Percentiles rank a stretch among this genome's conserved stretches.
Evolutionary conservation across 208 protist species (phyloP).

Genomic region (Leishmania guyanensis): DNA sequence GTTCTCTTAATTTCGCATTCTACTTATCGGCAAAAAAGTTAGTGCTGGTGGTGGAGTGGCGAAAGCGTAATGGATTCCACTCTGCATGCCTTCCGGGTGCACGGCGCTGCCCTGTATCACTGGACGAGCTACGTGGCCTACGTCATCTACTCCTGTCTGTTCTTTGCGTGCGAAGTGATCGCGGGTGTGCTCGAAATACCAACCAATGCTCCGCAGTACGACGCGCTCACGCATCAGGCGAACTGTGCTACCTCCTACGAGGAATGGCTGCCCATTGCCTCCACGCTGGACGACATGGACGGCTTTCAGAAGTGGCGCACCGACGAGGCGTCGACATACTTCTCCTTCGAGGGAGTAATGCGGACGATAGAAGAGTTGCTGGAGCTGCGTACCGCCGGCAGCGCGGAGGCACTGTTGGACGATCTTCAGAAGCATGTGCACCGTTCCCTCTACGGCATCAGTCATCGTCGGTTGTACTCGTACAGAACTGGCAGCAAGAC

Average conservation of each 20-base stretch:
- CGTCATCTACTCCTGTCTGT: slow-evolving; percentile 26
- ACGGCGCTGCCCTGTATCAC: slow-evolving; percentile 12
- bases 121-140: slow-evolving; percentile 27
- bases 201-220: slow-evolving; percentile 34
- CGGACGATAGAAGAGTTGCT: slow-evolving; percentile 42
- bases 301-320: slow-evolving; percentile 56
- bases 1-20: no score
- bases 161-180: slow-evolving; percentile 40
- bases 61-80: slow-evolving; percentile 12
- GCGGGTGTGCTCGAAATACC: slow-evolving; percentile 54
- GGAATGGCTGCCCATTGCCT: slow-evolving; percentile 49
- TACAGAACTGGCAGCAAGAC: slow-evolving; percentile 73
- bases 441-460: slow-evolving; percentile 61
- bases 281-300: slow-evolving; percentile 58
- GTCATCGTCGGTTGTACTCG: slow-evolving; percentile 49
- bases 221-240: slow-evolving; percentile 27
- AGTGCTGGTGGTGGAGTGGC: neutral
- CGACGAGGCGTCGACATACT: slow-evolving; percentile 34
- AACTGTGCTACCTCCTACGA: slow-evolving; percentile 32
- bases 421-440: slow-evolving; percentile 47
- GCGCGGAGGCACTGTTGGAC: slow-evolving; percentile 36
- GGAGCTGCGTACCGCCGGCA: slow-evolving; percentile 42
- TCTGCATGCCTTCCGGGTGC: slow-evolving; percentile 2
- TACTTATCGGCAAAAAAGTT: neutral
- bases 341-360: slow-evolving; percentile 56